Evolutionary conservation across 768 basidiomycete genomes (phyloP), one percentile per base, ranked within the genome.

Genomic region (Hygrophorus pudorinus): DNA sequence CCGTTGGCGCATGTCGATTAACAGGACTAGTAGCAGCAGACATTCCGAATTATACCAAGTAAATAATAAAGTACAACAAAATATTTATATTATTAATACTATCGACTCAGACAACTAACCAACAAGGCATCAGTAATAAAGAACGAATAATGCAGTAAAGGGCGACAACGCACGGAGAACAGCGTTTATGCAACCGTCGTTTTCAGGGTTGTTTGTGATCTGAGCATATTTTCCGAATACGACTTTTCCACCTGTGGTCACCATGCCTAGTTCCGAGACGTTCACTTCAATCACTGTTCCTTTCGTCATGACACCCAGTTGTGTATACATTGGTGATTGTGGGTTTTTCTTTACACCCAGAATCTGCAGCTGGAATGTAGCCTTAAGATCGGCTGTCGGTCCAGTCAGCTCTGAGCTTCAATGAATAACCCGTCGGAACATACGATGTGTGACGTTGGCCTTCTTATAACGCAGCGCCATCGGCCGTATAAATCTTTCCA

Each of bases 311-410:
- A 99, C 96, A 41, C 94, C 94, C 32, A 93, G 78, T 57, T 91
- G 88, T 0, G 91, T 92, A 58, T 92, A 93, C 86, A 93, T 93
- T 0, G 96, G 94, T 14, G 92, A 96, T 60, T 98, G 96, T 18
- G 96, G 96, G 58, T 99, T 99, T 72, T 98, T 98, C 75, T 99
- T 99, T 45, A 99, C 96, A 36, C 89, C 89, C 35, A 99, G 69
- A 51, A 99, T 98, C 53, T 94, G 92, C 4, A 99, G 73, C 62
- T 99, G 96, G 78, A 99, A 99, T 3, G 96, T 99, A 6, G 94
- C 96, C 65, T 94, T 97, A 38, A 98, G 68, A 59, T 97, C 94
- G 45, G 94, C 92, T 96, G 58, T 18, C 46, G 32, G 3, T 32
- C 28, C 36, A 24, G 35, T 52, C 10, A 39, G 38, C 42, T 29